These are phyloP conservation scores for Boletus sp. DNA, from an alignment of 1,284 basidiomycete genomes.

Conservation along the genomic window DNA sequence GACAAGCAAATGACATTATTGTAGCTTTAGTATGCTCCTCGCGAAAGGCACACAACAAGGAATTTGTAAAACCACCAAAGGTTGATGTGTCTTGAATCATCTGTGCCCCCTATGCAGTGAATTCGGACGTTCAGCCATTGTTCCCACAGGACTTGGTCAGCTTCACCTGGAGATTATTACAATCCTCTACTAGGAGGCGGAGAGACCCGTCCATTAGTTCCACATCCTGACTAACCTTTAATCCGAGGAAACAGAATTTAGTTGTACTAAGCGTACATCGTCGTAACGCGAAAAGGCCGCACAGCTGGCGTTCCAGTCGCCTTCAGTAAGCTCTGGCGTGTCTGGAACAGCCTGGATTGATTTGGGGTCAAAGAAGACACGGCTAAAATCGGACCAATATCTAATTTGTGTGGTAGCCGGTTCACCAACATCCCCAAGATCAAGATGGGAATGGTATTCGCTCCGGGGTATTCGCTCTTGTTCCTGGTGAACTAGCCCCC, in stretches of 20 bases:
- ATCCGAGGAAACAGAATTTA: neutral
- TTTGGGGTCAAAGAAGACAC: conserved; percentile 66
- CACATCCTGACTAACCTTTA: conserved; percentile 46
- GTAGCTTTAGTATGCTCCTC: conserved; percentile 69
- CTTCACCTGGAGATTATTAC: conserved; percentile 70
- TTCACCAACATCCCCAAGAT: conserved; percentile 39
- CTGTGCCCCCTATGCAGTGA: conserved; percentile 61
- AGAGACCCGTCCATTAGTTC: conserved; percentile 68
- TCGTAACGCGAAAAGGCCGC: conserved; percentile 58
- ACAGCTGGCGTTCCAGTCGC: conserved; percentile 59
- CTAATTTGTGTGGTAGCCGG: conserved; percentile 45
- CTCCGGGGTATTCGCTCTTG: conserved; percentile 58
- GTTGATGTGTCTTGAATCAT: conserved; percentile 60
- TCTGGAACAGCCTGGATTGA: conserved; percentile 68
- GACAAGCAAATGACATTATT: conserved; percentile 56
- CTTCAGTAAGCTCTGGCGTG: conserved; percentile 48
- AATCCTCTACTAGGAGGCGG: conserved; percentile 71
- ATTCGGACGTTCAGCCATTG: conserved; percentile 3
- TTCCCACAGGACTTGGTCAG: conserved; percentile 1
- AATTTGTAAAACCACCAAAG: conserved; percentile 66
- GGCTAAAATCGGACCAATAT: conserved; percentile 81
- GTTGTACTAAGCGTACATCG: conserved; percentile 48
- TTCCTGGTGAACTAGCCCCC: conserved; percentile 51
- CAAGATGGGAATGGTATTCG: conserved; percentile 56
- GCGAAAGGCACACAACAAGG: conserved; percentile 59